Base-by-base conservation (phyloP, 1,284 basidiomycete genomes). In the Austroboletus niveus region DNA sequence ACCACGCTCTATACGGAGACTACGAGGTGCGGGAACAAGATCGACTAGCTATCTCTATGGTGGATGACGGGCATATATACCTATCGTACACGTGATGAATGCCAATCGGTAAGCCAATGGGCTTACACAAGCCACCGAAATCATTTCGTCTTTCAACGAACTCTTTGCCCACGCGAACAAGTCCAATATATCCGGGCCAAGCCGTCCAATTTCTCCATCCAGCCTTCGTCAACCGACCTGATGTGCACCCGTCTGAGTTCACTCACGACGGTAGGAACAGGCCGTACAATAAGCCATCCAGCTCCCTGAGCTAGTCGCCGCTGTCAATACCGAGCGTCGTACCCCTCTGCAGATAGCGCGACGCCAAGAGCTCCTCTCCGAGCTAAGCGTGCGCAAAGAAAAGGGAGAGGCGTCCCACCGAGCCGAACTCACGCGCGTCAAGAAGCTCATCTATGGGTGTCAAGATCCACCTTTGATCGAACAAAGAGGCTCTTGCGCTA, bases 131-230 rank as follows among this genome's bases (percentile, higher is more conserved):
- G 85, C 89, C 42, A 82, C 81, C 10, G 89, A 93, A 38, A 87
- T 85, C 57, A 87, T 99, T 71, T 80, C 85, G 11, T 99, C 99
- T 69, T 78, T 87, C 48, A 90, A 95, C 61, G 88, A 92, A 52
- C 77, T 84, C 0, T 89, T 86, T 61, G 69, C 72, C 31, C 64
- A 71, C 7, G 64, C 71, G 10, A 80, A 85, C 43, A 80, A 81
- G 36, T 38, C 31, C 10, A 52, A 9, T 5, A 22, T 34, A 2
- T 53, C 66, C 2, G 56, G 56, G 3, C 45, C 58, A 1, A 63
- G 55, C 56, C 27, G 48, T 57, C 22, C 52, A 60, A 44, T 58
- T 64, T 51, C 75, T 65, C 69, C 39, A 68, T 77, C 31, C 91
- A 93, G 69, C 84, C 86, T 0, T 82, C 84, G 1, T 79, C 83